Evolutionary conservation across 2,329 filamentous ascomycete species (phyloP).

Genomic region (Diplodia seriata): DNA sequence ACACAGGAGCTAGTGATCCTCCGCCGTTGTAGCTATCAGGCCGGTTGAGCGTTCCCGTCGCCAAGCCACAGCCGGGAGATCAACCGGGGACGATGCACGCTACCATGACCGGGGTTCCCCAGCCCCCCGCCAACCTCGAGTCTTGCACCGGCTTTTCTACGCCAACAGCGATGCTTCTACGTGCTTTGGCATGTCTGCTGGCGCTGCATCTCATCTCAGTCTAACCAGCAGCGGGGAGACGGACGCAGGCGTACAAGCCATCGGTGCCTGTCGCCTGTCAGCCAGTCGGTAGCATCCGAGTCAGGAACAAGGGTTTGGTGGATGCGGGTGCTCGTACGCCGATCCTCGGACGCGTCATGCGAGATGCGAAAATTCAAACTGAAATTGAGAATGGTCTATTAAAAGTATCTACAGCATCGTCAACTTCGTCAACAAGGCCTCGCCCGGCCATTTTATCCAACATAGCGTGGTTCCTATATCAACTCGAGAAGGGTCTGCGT

Average conservation of each 20-base stretch:
- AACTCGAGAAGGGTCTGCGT: background rate
- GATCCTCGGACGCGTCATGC: background rate
- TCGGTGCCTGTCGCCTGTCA: slow-evolving; percentile 11
- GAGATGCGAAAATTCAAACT: background rate
- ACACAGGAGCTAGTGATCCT: background rate
- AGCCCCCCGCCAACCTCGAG: background rate
- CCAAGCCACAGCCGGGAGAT: slow-evolving; percentile 32
- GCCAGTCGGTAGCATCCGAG: slow-evolving; percentile 12
- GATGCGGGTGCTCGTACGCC: background rate
- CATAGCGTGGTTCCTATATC: background rate
- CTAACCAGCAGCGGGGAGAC: background rate
- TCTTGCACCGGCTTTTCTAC: slow-evolving; percentile 1
- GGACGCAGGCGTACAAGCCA: background rate
- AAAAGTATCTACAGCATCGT: slow-evolving; percentile 15
- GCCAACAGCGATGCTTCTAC: background rate
- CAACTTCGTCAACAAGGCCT: slow-evolving; percentile 16
- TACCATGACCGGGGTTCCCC: slow-evolving; percentile 17
- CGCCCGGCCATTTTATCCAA: slow-evolving; percentile 20
- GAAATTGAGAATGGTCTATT: slow-evolving; percentile 14
- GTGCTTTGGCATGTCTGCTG: background rate
- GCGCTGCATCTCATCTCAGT: background rate
- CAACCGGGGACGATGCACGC: slow-evolving; percentile 29
- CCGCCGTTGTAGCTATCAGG: slow-evolving; percentile 8
- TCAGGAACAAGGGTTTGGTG: background rate
- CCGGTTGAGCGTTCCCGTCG: slow-evolving; percentile 13